Conservation (phyloP, 2,329 filamentous ascomycete species). For the Xylaria digitata region DNA sequence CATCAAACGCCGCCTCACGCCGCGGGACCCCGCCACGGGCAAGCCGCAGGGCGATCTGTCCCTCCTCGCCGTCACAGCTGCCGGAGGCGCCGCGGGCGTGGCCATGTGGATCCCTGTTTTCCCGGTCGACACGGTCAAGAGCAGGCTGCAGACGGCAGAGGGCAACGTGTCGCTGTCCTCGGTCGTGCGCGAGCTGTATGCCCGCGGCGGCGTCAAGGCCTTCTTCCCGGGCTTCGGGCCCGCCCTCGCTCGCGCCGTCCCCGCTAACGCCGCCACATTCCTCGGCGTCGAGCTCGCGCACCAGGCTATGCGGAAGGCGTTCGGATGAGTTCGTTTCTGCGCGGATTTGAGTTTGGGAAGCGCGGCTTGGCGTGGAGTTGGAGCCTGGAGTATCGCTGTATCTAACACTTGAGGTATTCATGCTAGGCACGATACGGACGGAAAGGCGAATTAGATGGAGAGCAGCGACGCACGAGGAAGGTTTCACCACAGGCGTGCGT, state of each 20-base stretch:
- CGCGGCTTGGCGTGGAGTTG: no score
- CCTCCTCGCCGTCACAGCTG: slow-evolving; percentile 82
- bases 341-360: no score
- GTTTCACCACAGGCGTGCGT: no score
- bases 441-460: no score
- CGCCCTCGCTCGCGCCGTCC: slow-evolving; percentile 90
- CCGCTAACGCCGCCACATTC: slow-evolving; percentile 96
- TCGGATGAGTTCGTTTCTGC: slow-evolving; percentile 65
- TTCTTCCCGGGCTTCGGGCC: slow-evolving; percentile 98
- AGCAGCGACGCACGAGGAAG: no score
- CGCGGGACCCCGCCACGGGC: slow-evolving; percentile 78
- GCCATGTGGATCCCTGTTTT: slow-evolving; percentile 99
- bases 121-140: slow-evolving; percentile 97
- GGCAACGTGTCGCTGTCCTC: slow-evolving; percentile 83
- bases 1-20: slow-evolving; percentile 88
- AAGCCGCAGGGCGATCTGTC: slow-evolving; percentile 81
- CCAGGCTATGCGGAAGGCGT: slow-evolving; percentile 81
- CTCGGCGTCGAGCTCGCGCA: slow-evolving; percentile 86
- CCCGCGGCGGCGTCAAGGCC: slow-evolving; percentile 82
- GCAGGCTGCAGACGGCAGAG: slow-evolving; percentile 88
- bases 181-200: slow-evolving; percentile 85
- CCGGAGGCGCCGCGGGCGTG: slow-evolving; percentile 89
- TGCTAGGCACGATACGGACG: no score
- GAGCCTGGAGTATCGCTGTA: no score
- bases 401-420: no score